These are phyloP conservation scores for Pittosporum tobira DNA, from an alignment of 129 eudicot species.

Conservation along the genomic window DNA sequence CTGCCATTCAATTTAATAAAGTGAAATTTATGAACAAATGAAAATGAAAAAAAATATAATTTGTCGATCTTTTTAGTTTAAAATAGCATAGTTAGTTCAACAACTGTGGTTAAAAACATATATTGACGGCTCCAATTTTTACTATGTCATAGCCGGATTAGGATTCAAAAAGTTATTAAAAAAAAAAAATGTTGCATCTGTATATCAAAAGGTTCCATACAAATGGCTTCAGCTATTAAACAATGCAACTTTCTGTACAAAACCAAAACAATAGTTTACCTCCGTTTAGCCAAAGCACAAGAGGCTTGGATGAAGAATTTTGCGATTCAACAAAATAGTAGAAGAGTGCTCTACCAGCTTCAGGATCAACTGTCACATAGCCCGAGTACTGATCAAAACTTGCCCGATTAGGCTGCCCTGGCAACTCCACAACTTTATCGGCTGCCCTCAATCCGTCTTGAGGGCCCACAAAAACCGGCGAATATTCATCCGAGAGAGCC, in stretches of 20 bases:
- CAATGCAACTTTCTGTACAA: too few relatives aligned
- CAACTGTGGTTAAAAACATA: too few relatives aligned
- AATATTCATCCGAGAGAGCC: conserved; percentile 1
- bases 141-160: too few relatives aligned
- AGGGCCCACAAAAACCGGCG: conserved; percentile 26
- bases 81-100: too few relatives aligned
- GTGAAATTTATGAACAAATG: too few relatives aligned
- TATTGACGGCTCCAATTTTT: too few relatives aligned
- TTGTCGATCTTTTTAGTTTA: too few relatives aligned
- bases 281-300: conserved; percentile 77
- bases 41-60: too few relatives aligned
- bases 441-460: conserved; percentile 48
- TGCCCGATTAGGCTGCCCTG: conserved; percentile 51
- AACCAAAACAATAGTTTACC: conserved; percentile 37
- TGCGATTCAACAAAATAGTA: conserved; percentile 45
- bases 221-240: too few relatives aligned
- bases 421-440: conserved; percentile 38
- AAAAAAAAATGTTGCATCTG: too few relatives aligned
- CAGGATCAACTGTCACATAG: conserved; percentile 52
- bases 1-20: conserved; percentile 20
- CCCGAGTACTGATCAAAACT: conserved; percentile 62
- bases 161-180: too few relatives aligned
- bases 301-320: conserved; percentile 41
- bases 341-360: conserved; percentile 46
- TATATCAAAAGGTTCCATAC: too few relatives aligned